Evolutionary conservation across 257 asterid genomes (phyloP).

Genomic region (Henckelia pumila): DNA sequence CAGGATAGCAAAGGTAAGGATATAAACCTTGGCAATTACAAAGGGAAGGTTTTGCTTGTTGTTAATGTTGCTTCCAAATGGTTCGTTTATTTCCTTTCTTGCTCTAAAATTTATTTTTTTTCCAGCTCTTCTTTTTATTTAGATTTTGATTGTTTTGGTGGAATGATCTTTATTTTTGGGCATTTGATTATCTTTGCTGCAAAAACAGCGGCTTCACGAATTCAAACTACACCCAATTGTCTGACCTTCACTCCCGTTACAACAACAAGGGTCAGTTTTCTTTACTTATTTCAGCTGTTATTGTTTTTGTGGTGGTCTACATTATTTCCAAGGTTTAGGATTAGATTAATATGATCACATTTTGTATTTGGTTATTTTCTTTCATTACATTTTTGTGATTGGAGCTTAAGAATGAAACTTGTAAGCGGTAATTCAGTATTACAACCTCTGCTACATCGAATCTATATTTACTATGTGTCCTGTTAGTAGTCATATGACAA

Average conservation of each 20-base stretch:
- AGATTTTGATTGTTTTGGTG: background rate
- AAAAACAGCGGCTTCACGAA: slow-evolving; percentile 67
- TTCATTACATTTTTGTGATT: background rate
- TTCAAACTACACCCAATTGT: slow-evolving; percentile 68
- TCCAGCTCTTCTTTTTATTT: background rate
- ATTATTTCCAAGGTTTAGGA: background rate
- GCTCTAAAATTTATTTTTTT: background rate
- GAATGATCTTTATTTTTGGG: background rate
- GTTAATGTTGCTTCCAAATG: slow-evolving; percentile 98
- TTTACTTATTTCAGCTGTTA: background rate
- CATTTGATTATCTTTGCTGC: slow-evolving; percentile 28
- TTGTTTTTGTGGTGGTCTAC: background rate
- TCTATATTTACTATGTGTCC: background rate
- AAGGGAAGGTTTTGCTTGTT: slow-evolving; percentile 81
- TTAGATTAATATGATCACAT: background rate
- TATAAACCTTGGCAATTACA: slow-evolving; percentile 58
- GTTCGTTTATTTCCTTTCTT: slow-evolving; percentile 27
- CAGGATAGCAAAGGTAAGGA: slow-evolving; percentile 69
- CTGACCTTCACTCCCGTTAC: slow-evolving; percentile 56
- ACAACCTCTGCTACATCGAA: background rate
- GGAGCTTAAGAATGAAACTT: slow-evolving; percentile 21
- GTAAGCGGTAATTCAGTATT: no score
- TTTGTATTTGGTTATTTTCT: slow-evolving; percentile 2
- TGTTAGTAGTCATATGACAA: background rate
- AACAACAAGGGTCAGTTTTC: slow-evolving; percentile 60